Conservation (phyloP, 345 rosid species). For the Sisymbrium altissimum region DNA sequence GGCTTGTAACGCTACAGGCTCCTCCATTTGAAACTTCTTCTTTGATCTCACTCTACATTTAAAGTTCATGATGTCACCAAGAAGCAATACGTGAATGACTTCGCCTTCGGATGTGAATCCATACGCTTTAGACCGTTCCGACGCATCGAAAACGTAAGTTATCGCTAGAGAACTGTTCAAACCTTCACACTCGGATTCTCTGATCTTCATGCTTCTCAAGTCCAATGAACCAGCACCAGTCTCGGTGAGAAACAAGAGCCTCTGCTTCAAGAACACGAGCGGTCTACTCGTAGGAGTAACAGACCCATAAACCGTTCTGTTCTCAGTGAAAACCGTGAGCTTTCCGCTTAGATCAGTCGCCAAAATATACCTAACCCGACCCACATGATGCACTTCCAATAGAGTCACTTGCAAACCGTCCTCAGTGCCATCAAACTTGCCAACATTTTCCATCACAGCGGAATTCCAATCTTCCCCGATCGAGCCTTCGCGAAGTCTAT, state of each 20-base stretch:
- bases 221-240: conserved; percentile 93
- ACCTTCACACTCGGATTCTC: conserved; percentile 87
- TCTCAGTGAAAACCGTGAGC: conserved; percentile 62
- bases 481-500: conserved; percentile 56
- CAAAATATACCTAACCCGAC: conserved; percentile 69
- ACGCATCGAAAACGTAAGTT: conserved; percentile 67
- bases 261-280: conserved; percentile 82
- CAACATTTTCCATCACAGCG: conserved; percentile 51
- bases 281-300: conserved; percentile 60
- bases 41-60: conserved; percentile 90
- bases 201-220: conserved; percentile 78
- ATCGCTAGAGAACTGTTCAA: conserved; percentile 62
- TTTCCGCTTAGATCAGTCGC: conserved; percentile 60
- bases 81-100: conserved; percentile 65
- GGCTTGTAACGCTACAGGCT: conserved; percentile 67
- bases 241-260: conserved; percentile 86
- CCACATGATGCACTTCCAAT: conserved; percentile 87
- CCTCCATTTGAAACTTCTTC: conserved; percentile 62
- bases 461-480: conserved; percentile 69
- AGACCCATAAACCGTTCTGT: conserved; percentile 71
- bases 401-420: conserved; percentile 46
- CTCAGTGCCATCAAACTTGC: conserved; percentile 40
- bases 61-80: conserved; percentile 83
- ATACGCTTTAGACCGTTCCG: conserved; percentile 87
- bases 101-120: conserved; percentile 88